These are phyloP conservation scores for Crithidia sp. DNA, from an alignment of 208 protist genomes.

Conservation along the genomic window DNA sequence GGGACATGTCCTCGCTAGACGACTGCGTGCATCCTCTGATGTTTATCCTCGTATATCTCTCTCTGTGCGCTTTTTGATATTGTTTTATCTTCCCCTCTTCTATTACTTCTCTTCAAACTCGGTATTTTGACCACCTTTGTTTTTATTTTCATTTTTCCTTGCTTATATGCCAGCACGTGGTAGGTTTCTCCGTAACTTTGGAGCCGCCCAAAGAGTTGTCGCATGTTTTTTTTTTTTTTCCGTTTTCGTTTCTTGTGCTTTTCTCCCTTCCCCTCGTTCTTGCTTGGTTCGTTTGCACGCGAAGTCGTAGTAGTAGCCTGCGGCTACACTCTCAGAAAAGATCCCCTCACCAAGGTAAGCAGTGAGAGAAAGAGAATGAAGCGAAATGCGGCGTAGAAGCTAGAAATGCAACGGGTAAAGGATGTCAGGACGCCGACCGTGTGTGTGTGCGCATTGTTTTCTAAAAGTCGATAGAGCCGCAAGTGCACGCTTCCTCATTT, in stretches of 20 bases:
- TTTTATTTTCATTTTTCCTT: conserved; percentile 11
- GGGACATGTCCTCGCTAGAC: background rate
- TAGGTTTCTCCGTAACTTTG: background rate
- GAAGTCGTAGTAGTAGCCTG: background rate
- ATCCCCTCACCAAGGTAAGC: background rate
- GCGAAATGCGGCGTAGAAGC: no score
- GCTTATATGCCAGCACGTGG: background rate
- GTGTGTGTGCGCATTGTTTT: no score
- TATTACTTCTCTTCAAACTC: background rate
- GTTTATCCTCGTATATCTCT: conserved; percentile 10
- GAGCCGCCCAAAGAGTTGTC: background rate
- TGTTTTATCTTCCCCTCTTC: background rate
- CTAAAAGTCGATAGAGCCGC: no score
- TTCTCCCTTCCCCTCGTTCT: background rate
- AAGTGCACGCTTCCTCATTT: no score
- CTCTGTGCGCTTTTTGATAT: conserved; percentile 18
- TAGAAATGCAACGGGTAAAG: no score
- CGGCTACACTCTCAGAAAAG: background rate
- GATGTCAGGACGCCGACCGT: no score
- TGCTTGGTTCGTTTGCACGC: background rate
- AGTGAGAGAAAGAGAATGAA: background rate
- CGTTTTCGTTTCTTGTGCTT: conserved; percentile 2
- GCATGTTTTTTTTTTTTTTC: background rate
- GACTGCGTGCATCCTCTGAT: background rate
- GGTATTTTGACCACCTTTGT: background rate